Evolutionary conservation across 306 rosid genomes (phyloP), one percentile per base, ranked within the genome.

Genomic region (Argentina anserina): DNA sequence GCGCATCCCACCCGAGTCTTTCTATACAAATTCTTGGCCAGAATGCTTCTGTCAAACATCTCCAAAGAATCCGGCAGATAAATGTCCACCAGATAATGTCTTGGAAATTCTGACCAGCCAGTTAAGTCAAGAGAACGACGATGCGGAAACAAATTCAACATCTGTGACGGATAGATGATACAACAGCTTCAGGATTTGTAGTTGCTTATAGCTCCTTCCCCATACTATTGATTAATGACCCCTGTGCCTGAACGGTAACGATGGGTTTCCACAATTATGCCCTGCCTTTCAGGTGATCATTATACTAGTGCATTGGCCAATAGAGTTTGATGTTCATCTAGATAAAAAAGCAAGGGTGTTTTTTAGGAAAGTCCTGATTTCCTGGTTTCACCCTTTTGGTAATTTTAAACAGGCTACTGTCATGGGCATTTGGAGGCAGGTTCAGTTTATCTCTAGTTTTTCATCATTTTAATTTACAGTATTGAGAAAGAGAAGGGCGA

Each of bases 1-100:
- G 78, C 86, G 97, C 28, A 75, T 90, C 39, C 11, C 92, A 33
- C 99, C 99, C 0, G 99, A 95, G 82, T 95, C 97, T 33, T 86
- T 95, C 87, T 95, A 95, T 75, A 95, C 99, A 42, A 95, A 95
- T 86, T 92, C 99, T 63, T 95, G 99, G 99, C 97, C 97, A 28
- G 99, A 95, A 76, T 95, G 99, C 82, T 95, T 95, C 89, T 95
- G 99, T 75, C 88, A 86, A 83, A 80, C 82, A 71, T 76, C 96
- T 65, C 68, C 97, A 0, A 49, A 76, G 85, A 86, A 86, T 76
- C 86, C 88, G 20, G 89, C 81, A 11, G 81, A 95, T 71, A 87
- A 83, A 78, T 95, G 99, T 76, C 99, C 99, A 64, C 86, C 97
- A 55, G 86, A 88, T 65, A 87, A 90, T 76, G 83, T 83, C 70